phyloP scores from a whole-genome alignment of 805 yeast species.

The Lipomyces kockii region DNA sequence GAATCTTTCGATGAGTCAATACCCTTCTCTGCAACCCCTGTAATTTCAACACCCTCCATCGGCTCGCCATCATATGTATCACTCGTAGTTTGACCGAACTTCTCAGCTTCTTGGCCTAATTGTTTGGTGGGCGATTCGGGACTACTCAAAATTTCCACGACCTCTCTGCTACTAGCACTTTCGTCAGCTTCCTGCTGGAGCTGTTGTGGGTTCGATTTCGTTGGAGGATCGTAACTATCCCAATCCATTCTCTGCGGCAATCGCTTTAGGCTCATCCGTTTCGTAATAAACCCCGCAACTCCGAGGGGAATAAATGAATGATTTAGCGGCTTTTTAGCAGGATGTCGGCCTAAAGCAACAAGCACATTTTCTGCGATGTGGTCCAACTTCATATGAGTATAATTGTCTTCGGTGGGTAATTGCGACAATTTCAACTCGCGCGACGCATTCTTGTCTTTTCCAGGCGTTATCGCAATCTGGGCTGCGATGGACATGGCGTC shows the following conservation, averaged over 20 bases:
- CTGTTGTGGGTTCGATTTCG: neutral
- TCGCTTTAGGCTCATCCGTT: slow-evolving; percentile 6
- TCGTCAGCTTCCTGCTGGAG: neutral
- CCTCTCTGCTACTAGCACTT: slow-evolving; percentile 7
- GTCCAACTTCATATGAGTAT: neutral
- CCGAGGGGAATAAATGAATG: slow-evolving; percentile 12
- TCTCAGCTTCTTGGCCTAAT: neutral
- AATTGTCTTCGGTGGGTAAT: neutral
- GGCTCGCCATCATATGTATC: neutral
- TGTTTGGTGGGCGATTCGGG: slow-evolving; percentile 1
- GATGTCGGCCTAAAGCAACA: slow-evolving; percentile 12
- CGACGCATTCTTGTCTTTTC: neutral
- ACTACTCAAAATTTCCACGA: neutral
- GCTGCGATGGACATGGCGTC: neutral
- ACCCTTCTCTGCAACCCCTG: neutral
- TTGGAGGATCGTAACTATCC: slow-evolving; percentile 23
- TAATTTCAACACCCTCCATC: neutral
- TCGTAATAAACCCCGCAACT: neutral
- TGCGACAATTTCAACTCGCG: neutral
- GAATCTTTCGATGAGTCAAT: neutral
- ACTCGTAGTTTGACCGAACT: neutral
- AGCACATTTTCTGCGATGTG: slow-evolving; percentile 10
- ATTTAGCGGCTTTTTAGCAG: slow-evolving; percentile 13
- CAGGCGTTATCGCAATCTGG: neutral
- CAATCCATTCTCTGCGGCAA: slow-evolving; percentile 7